These are phyloP conservation scores for Mycena filopes DNA, from an alignment of 768 basidiomycete species.

Conservation along the genomic window DNA sequence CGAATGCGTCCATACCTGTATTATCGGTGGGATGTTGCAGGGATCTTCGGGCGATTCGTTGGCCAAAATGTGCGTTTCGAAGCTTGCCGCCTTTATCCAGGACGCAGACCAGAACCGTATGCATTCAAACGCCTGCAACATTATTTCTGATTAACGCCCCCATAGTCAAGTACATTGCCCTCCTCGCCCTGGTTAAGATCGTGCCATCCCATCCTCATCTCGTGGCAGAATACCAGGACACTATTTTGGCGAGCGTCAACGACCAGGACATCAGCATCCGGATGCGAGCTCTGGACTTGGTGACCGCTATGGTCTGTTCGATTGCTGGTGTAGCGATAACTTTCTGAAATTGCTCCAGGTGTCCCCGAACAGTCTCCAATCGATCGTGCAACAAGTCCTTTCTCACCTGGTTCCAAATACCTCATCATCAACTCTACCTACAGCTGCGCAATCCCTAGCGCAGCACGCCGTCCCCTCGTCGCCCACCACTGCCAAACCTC, in stretches of 20 bases:
- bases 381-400: constrained; percentile 89
- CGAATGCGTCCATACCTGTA: constrained; percentile 98
- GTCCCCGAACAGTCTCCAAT: constrained; percentile 84
- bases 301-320: constrained; percentile 85
- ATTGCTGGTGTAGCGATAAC: not conserved
- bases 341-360: constrained; percentile 61
- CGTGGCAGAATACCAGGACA: constrained; percentile 91
- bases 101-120: constrained; percentile 95
- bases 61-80: constrained; percentile 90
- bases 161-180: constrained; percentile 96
- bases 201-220: constrained; percentile 92
- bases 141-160: constrained; percentile 19
- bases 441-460: constrained; percentile 70
- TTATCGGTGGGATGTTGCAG: constrained; percentile 95
- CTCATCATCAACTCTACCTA: constrained; percentile 58
- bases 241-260: constrained; percentile 88
- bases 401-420: constrained; percentile 82
- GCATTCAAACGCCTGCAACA: constrained; percentile 43
- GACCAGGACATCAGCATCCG: constrained; percentile 96
- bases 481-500: constrained; percentile 45
- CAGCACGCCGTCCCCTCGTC: constrained; percentile 50
- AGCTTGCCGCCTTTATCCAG: constrained; percentile 90
- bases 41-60: constrained; percentile 80
- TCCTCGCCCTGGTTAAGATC: constrained; percentile 95
- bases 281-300: constrained; percentile 93